Evolutionary conservation across 495 filamentous ascomycete species (phyloP), one percentile per base, ranked within the genome.

Genomic region (Penicillium mononematosum): DNA sequence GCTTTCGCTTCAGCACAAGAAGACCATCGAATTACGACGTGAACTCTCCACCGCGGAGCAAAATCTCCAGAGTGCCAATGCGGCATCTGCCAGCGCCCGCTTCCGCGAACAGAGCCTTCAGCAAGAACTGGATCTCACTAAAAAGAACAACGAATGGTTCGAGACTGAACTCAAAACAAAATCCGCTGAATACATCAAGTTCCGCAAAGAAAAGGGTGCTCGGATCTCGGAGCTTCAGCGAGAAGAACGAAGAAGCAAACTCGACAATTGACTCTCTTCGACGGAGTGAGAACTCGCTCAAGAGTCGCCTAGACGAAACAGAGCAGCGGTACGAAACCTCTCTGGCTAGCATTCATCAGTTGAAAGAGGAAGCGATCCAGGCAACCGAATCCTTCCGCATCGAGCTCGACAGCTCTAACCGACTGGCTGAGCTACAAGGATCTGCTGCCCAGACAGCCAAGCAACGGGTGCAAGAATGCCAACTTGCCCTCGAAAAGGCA

Each of bases 171-270:
- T 98, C 22, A 92, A 95, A 74, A 92, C 90, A 0, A 96, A 96
- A 70, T 84, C 77, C 44, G 83, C 83, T 32, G 95, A 98, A 63
- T 83, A 89, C 45, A 81, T 91, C 56, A 96, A 92, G 60, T 95
- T 88, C 77, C 85, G 95, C 54, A 98, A 96, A 63, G 94, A 99
- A 68, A 98, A 97, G 79, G 85, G 86, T 61, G 83, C 89, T 0
- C 86, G 89, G 19, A 88, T 97, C 61, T 77, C 90, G 11, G 88
- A 93, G 65, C 83, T 99, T 29, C 90, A 97, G 67, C 88, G 90
- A 16, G 82, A 88, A 88, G 48, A 89, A 92, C 60, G 93, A 97
- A 54, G 93, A 98, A 60, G 83, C 88, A 25, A 85, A 78, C 58
- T 84, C 85, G 9, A 88, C 74, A 9, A 80, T 92, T 43, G 90